phyloP scores from a whole-genome alignment of 768 basidiomycete genomes.

The Tulasnella sp. region DNA sequence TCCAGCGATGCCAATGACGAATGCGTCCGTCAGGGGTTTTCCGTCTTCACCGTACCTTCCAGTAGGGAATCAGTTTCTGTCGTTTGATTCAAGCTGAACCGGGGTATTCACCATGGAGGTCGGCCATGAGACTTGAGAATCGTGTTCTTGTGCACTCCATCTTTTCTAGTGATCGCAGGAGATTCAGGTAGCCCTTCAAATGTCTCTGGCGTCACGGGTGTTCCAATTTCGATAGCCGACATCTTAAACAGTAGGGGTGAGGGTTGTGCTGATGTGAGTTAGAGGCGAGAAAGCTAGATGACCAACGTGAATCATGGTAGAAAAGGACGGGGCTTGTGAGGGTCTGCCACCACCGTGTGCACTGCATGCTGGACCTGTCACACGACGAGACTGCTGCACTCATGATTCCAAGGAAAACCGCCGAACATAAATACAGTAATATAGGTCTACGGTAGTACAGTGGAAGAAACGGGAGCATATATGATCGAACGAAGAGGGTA shows the following conservation, averaged over 20 bases:
- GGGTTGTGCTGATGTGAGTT: neutral
- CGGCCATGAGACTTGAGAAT: slow-evolving; percentile 82
- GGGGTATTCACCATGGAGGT: slow-evolving; percentile 68
- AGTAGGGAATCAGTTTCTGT: no score
- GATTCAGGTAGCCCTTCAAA: slow-evolving; percentile 12
- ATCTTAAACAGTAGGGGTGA: neutral
- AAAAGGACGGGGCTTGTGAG: neutral
- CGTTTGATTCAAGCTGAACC: slow-evolving; percentile 18
- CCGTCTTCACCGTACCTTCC: slow-evolving; percentile 76
- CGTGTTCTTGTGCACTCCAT: slow-evolving; percentile 59
- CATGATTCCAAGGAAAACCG: neutral
- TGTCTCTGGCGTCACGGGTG: neutral
- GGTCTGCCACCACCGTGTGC: neutral
- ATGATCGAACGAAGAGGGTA: slow-evolving; percentile 3
- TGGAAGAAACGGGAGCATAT: slow-evolving; percentile 4
- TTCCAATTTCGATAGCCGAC: neutral
- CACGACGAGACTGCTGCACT: neutral
- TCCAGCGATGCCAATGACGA: slow-evolving; percentile 83
- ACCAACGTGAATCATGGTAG: neutral
- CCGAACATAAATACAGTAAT: slow-evolving; percentile 24
- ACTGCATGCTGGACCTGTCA: neutral
- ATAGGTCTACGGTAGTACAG: slow-evolving; percentile 25
- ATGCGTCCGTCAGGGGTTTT: slow-evolving; percentile 68
- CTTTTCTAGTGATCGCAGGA: slow-evolving; percentile 13
- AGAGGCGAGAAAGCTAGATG: neutral